Percentiles rank a stretch among this genome's conserved stretches.
Evolutionary conservation across 306 rosid genomes (phyloP).

Genomic region (Prunus mongolica): DNA sequence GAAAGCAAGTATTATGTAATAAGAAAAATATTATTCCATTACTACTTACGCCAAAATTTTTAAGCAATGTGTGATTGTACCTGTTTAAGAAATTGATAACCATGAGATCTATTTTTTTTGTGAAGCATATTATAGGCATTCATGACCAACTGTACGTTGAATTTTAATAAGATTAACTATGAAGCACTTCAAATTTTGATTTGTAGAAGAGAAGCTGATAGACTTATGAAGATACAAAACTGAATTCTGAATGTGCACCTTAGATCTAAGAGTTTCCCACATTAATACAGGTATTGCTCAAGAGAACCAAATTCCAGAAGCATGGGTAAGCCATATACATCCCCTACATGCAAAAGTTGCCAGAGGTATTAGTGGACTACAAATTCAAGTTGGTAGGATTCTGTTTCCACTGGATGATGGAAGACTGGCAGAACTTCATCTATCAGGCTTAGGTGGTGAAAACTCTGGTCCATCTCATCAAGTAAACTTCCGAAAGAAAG

Average conservation of each 20-base stretch:
- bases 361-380: constrained; percentile 69
- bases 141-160: background rate
- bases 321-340: constrained; percentile 72
- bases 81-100: background rate
- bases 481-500: constrained; percentile 44
- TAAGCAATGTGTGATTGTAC: background rate
- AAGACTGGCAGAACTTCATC: constrained; percentile 81
- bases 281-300: constrained; percentile 45
- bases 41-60: background rate
- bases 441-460: constrained; percentile 71
- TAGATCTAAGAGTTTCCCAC: background rate
- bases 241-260: background rate
- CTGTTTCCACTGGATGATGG: constrained; percentile 72
- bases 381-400: constrained; percentile 63
- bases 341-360: constrained; percentile 77
- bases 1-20: background rate
- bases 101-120: background rate
- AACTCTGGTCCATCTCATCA: constrained; percentile 60
- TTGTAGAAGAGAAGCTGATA: background rate
- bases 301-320: constrained; percentile 40
- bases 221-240: background rate
- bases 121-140: background rate
- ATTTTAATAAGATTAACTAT: too few relatives aligned
- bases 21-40: background rate
- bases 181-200: background rate